These are phyloP conservation scores for Camelina sativa DNA, from an alignment of 345 rosid species.

Conservation along the genomic window DNA sequence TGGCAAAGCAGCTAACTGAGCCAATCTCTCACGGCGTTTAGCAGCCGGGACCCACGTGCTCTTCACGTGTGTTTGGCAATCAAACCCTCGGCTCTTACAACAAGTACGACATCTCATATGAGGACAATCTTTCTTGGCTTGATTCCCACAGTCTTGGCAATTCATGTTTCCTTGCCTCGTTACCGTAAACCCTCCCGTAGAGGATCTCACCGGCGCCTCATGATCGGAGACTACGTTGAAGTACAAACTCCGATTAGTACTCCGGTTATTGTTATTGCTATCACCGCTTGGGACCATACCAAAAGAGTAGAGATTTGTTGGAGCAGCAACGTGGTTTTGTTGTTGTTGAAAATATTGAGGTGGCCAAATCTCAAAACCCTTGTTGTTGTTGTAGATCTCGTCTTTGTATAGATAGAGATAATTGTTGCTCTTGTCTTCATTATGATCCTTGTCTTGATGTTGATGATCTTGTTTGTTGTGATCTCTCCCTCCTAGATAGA, in stretches of 20 bases:
- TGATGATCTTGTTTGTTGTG: constrained; percentile 55
- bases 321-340: constrained; percentile 46
- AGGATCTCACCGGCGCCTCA: constrained; percentile 53
- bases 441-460: constrained; percentile 40
- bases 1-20: constrained; percentile 59
- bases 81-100: constrained; percentile 98
- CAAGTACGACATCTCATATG: constrained; percentile 95
- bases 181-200: constrained; percentile 58
- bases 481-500: constrained; percentile 74
- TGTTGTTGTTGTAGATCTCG: constrained; percentile 72
- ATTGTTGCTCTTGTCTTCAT: constrained; percentile 62
- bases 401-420: constrained; percentile 62
- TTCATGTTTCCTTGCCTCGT: constrained; percentile 76
- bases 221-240: constrained; percentile 49
- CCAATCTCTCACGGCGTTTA: constrained; percentile 88
- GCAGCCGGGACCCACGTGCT: constrained; percentile 99
- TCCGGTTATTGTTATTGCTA: constrained; percentile 36
- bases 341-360: constrained; percentile 57
- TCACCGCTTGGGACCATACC: constrained; percentile 63
- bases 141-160: constrained; percentile 97
- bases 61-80: constrained; percentile 89
- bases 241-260: constrained; percentile 42
- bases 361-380: constrained; percentile 85
- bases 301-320: constrained; percentile 56
- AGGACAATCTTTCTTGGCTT: constrained; percentile 89